Percentiles rank a stretch among this genome's conserved stretches.
These are phyloP conservation scores for Xylaria castorea DNA, from an alignment of 495 filamentous ascomycete species.

Conservation along the genomic window DNA sequence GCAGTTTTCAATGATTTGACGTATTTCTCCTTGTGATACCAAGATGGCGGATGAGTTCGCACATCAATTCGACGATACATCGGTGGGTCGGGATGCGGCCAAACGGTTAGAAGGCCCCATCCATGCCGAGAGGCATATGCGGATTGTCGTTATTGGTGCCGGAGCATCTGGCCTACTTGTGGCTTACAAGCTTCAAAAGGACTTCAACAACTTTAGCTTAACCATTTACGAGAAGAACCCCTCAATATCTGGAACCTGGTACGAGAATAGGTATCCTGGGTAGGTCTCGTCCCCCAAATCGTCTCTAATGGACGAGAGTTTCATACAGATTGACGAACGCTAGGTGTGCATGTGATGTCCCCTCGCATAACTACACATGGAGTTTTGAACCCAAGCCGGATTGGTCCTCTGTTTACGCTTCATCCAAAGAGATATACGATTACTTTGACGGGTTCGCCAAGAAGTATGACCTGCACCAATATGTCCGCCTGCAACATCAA, in stretches of 20 bases:
- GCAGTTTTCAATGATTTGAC: not conserved
- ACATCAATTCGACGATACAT: conserved; percentile 12
- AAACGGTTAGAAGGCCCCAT: conserved; percentile 28
- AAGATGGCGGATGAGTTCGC: conserved; percentile 15
- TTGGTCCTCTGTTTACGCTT: conserved; percentile 48
- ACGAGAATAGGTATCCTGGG: conserved; percentile 66
- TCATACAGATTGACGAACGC: not conserved
- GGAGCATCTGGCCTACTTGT: conserved; percentile 41
- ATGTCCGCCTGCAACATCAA: conserved; percentile 41
- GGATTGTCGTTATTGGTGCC: conserved; percentile 40
- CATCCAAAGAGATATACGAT: conserved; percentile 38
- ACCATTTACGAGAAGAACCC: conserved; percentile 67
- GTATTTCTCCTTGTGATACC: not conserved
- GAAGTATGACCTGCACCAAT: conserved; percentile 44
- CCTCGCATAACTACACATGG: conserved; percentile 47
- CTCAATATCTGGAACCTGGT: conserved; percentile 67
- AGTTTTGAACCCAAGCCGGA: conserved; percentile 50
- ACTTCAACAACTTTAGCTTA: conserved; percentile 42
- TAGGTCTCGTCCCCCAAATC: conserved; percentile 34
- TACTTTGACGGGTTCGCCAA: conserved; percentile 46
- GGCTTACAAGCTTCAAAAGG: conserved; percentile 35
- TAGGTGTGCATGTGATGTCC: conserved; percentile 36
- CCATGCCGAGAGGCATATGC: conserved; percentile 27
- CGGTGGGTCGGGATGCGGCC: conserved; percentile 21
- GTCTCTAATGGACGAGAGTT: not conserved